Evolutionary conservation across 768 basidiomycete genomes (phyloP).

Genomic region (Holtermannia corniformis): DNA sequence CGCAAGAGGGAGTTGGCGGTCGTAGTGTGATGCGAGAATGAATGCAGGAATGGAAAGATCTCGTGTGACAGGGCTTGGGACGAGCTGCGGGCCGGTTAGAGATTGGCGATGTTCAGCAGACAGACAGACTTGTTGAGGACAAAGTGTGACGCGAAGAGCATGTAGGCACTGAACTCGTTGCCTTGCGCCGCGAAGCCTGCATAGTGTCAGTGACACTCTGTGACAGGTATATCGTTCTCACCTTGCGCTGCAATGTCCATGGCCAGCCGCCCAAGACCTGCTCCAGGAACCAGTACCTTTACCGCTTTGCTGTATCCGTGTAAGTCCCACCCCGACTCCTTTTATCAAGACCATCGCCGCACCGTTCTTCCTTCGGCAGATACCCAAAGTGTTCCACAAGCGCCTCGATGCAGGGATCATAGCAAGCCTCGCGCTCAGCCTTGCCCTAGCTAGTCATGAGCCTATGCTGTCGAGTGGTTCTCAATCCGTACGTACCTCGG

Average conservation of each 20-base stretch:
- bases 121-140: slow-evolving; percentile 64
- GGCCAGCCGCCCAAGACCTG: slow-evolving; percentile 77
- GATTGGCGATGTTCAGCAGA: background rate
- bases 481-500: no score
- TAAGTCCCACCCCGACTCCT: background rate
- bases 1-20: slow-evolving; percentile 54
- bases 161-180: slow-evolving; percentile 92
- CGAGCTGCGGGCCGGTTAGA: slow-evolving; percentile 46
- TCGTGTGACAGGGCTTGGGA: slow-evolving; percentile 58
- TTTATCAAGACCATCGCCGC: background rate
- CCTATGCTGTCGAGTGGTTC: no score
- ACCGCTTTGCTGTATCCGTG: slow-evolving; percentile 46
- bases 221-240: slow-evolving; percentile 36
- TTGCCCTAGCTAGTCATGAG: slow-evolving; percentile 74
- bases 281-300: slow-evolving; percentile 78
- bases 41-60: slow-evolving; percentile 83
- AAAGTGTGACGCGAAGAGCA: slow-evolving; percentile 81
- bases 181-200: slow-evolving; percentile 83
- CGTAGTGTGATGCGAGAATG: slow-evolving; percentile 71
- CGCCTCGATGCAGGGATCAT: slow-evolving; percentile 70
- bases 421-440: slow-evolving; percentile 66
- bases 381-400: slow-evolving; percentile 57
- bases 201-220: background rate
- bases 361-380: slow-evolving; percentile 53
- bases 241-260: slow-evolving; percentile 78